Conservation (phyloP, 495 filamentous ascomycete species). For the Podospora sp. region DNA sequence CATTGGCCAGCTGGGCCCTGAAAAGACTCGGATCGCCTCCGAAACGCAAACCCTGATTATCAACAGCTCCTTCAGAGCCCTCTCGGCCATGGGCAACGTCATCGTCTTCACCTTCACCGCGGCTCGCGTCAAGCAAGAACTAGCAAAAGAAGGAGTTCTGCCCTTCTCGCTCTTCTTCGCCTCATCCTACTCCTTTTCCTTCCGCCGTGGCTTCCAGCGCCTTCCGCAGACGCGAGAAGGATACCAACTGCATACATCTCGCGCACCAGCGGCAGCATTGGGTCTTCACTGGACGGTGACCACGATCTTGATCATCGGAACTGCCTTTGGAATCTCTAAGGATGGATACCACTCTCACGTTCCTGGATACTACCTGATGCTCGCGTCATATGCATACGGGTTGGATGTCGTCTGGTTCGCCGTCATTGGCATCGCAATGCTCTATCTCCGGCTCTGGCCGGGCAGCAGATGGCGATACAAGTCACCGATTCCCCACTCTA, state of each 20-base stretch:
- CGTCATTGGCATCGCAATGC: constrained; percentile 24
- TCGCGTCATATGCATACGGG: constrained; percentile 24
- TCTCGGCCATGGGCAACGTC: constrained; percentile 28
- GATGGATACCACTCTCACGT: constrained; percentile 13
- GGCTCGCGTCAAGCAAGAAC: constrained; percentile 27
- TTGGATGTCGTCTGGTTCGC: constrained; percentile 29
- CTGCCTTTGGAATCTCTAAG: constrained; percentile 14
- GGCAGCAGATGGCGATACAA: constrained; percentile 25
- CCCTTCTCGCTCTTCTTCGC: constrained; percentile 25
- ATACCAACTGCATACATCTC: constrained; percentile 17
- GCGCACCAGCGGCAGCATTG: constrained; percentile 26
- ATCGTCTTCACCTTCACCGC: constrained; percentile 31
- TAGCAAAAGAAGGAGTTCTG: constrained; percentile 27
- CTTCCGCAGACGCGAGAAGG: constrained; percentile 15
- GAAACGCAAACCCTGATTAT: constrained; percentile 33
- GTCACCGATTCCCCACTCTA: constrained; percentile 24
- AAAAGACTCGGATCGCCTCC: background rate
- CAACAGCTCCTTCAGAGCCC: constrained; percentile 16
- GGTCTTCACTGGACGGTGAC: constrained; percentile 28
- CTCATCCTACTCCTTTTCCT: constrained; percentile 25
- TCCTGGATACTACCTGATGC: constrained; percentile 19
- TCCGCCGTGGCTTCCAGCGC: constrained; percentile 26
- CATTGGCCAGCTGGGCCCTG: background rate
- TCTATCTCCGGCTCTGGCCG: constrained; percentile 25
- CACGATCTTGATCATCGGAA: constrained; percentile 23